Conservation (phyloP, 352 stramenopile species). For the Globisporangium splendens region DNA sequence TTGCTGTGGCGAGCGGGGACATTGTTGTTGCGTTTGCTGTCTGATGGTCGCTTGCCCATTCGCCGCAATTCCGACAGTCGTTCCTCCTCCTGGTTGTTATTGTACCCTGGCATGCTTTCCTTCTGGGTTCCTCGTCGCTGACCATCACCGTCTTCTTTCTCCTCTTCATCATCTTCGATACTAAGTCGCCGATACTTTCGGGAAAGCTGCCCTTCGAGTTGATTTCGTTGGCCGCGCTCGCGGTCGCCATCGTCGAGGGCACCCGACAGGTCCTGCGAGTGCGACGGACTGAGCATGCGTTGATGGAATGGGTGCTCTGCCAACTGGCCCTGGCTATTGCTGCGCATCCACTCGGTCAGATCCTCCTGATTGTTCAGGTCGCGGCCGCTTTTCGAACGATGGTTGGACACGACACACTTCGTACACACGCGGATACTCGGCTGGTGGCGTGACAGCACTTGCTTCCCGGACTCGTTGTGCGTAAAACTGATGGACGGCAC, state of each 20-base stretch:
- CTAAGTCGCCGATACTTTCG: slow-evolving; percentile 57
- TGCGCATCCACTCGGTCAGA: slow-evolving; percentile 79
- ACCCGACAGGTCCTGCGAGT: slow-evolving; percentile 65
- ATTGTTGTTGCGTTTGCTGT: slow-evolving; percentile 6
- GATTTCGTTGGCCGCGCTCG: neutral
- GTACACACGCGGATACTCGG: slow-evolving; percentile 82
- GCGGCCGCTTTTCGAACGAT: slow-evolving; percentile 66
- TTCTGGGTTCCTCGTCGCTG: slow-evolving; percentile 20
- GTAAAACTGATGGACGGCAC: slow-evolving; percentile 84
- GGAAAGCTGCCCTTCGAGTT: slow-evolving; percentile 26
- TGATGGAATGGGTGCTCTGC: slow-evolving; percentile 32
- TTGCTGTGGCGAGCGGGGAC: slow-evolving; percentile 8
- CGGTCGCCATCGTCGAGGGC: slow-evolving; percentile 30
- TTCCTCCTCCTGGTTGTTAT: slow-evolving; percentile 27
- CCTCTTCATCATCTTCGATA: slow-evolving; percentile 69
- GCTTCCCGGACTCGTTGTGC: slow-evolving; percentile 76
- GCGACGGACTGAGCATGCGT: slow-evolving; percentile 45
- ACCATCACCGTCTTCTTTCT: slow-evolving; percentile 44
- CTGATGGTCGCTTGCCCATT: slow-evolving; percentile 13
- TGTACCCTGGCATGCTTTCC: slow-evolving; percentile 13
- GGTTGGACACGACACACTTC: slow-evolving; percentile 75
- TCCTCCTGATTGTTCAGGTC: slow-evolving; percentile 78
- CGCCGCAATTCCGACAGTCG: slow-evolving; percentile 31
- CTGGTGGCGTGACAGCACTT: slow-evolving; percentile 74
- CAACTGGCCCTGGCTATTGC: slow-evolving; percentile 22